Base-by-base conservation (phyloP, 106 monocot species). In the Dendrobium huoshanense region DNA sequence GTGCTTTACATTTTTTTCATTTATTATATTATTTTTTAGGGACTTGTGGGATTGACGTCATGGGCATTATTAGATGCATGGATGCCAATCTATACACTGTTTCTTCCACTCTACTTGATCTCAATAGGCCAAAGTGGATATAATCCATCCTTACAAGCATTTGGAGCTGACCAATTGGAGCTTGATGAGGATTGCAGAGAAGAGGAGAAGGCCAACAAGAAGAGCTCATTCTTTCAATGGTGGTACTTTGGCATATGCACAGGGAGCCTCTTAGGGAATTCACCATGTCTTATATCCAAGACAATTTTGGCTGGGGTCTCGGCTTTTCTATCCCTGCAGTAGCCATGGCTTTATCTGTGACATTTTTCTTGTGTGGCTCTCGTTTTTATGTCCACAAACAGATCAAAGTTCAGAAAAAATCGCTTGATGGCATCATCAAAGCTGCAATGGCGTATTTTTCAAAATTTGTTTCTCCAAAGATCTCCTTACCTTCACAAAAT, bases 191-290 rank as follows among this genome's bases (percentile, higher is more conserved):
- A 90, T n/a, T 45, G 75, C 67, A 79, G 61, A 44, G 87, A 80
- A 47, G 89, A 86, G 41, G 75, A 87, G 6, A 78, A 27, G 33
- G 13, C 18, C 7, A 84, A 82, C 51, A 84, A 80, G 77, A 97
- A 94, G 88, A 90, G 90, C 61, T 16, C 68, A 31, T 98, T 95
- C 83, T 98, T 98, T 83, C 91, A 95, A 72, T 98, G 98, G 92
- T 98, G 98, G 98, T 98, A 98, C 85, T 92, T 98, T 19, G 98
- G 98, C 33, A 87, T 98, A 5, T 95, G 95, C 83, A 88, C 84
- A 27, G 98, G 98, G 9, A 95, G 94, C 77, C 87, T 95, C 40
- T 73, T 95, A 74, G 98, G 98, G 5, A 95, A 92, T 70, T 88
- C 91, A 64, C 88, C 81, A 95, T 95, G 91, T 87, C 98, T 5